Percentiles rank a stretch among this genome's conserved stretches.
Evolutionary conservation across 1,284 basidiomycete species (phyloP).

Genomic region (Microbotryomycetes sp.): DNA sequence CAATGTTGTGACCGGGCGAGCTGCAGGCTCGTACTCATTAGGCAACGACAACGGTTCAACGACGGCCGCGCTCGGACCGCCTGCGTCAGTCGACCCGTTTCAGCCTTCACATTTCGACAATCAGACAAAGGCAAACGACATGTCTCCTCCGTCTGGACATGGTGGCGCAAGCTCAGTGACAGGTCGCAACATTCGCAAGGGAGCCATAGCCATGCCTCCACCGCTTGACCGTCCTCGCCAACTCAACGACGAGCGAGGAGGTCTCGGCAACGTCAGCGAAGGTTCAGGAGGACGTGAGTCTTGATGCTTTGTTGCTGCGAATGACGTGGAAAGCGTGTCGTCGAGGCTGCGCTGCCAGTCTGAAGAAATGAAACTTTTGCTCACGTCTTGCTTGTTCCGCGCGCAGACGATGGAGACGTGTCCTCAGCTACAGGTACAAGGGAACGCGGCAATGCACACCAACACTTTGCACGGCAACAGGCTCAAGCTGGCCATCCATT

Average conservation of each 20-base stretch:
- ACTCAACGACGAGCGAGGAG: neutral
- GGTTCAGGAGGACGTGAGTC: conserved; percentile 26
- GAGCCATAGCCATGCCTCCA: neutral
- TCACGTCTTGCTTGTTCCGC: neutral
- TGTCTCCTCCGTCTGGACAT: neutral
- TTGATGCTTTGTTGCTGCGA: neutral
- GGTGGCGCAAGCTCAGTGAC: neutral
- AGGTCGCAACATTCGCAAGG: neutral
- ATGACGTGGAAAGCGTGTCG: too few relatives aligned
- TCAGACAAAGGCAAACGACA: neutral
- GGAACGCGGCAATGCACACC: neutral
- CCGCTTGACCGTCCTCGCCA: neutral
- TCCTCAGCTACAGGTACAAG: conserved; percentile 26
- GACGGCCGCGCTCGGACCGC: neutral
- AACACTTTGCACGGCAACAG: neutral
- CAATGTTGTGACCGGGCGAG: neutral
- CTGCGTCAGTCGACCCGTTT: neutral
- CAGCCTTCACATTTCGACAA: neutral
- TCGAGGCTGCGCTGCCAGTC: too few relatives aligned
- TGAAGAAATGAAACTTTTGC: too few relatives aligned
- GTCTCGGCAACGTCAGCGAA: neutral
- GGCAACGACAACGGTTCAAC: neutral
- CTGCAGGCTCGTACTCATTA: neutral
- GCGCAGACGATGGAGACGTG: conserved; percentile 35
- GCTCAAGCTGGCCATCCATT: neutral